Base-by-base conservation (phyloP, 108 stramenopile genomes). In the Cyclotella baltica region DNA sequence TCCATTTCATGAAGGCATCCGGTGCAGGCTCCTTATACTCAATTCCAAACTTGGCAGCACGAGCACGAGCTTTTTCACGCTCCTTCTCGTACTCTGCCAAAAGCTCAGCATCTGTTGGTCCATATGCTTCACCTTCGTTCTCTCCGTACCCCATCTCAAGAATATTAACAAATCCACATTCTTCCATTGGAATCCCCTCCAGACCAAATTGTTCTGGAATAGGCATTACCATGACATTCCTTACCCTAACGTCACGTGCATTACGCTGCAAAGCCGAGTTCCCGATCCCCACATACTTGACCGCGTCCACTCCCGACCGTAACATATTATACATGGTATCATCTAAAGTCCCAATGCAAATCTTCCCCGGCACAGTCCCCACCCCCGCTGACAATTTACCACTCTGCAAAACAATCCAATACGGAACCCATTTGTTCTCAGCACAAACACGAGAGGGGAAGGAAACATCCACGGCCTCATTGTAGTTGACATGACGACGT, bases 11-110 rank as follows among this genome's bases (percentile, higher is more conserved):
- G 61, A 90, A 91, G 27, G 89, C 87, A 62, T 86, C 84, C 15
- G 87, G 70, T 13, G 75, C 58, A 20, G 91, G 91, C 37, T 86
- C 82, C 62, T 89, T 85, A 79, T 92, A 94, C 52, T 86, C 76
- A 38, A 86, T 86, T 2, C 91, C 91, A 80, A 90, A 94, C 66
- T 94, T 94, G 22, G 78, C 77, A 28, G 93, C 93, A 2, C 93
- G 69, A 15, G 86, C 83, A n/a, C 78, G 73, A 11, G 87, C 86
- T 72, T 89, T 91, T 19, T 40, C 47, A 55, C 93, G 88, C 73
- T 94, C 91, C 62, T 85, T 78, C 57, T 89, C 81, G 67, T 92
- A 94, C 43, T 90, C 93, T 34, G 74, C 72, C 76, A 89, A 68
- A 13, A 89, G 58, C 25, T 75, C 88, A 2, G 78, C 81, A 34